These are phyloP conservation scores for Fusarium circinatum DNA, from an alignment of 2,329 filamentous ascomycete species.

Conservation along the genomic window DNA sequence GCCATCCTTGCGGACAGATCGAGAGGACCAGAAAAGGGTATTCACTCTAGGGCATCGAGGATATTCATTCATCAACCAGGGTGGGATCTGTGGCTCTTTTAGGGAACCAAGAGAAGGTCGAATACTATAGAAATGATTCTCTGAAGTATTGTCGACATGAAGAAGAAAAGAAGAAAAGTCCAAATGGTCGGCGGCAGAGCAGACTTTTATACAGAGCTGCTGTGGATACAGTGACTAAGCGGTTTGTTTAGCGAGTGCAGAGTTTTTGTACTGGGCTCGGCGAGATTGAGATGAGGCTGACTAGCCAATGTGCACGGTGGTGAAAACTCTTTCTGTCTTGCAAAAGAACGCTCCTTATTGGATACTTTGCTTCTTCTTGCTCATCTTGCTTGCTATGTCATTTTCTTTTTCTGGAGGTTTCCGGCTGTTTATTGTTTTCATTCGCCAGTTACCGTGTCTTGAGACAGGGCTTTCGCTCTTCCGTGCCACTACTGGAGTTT, in stretches of 20 bases:
- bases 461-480: not conserved
- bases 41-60: conserved; percentile 70
- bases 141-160: conserved; percentile 72
- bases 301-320: conserved; percentile 1
- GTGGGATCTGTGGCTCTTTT: conserved; percentile 93
- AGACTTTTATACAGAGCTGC: conserved; percentile 22
- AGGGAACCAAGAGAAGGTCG: conserved; percentile 90
- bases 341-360: not conserved
- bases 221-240: conserved; percentile 2
- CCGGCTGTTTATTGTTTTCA: not conserved
- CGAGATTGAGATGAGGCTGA: conserved; percentile 4
- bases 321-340: not conserved
- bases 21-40: conserved; percentile 41
- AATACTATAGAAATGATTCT: conserved; percentile 99
- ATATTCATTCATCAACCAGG: conserved; percentile 63
- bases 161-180: conserved; percentile 61
- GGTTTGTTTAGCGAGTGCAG: not conserved
- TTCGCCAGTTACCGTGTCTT: no score
- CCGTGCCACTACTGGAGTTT: not conserved
- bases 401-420: no score
- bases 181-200: conserved; percentile 35
- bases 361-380: not conserved
- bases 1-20: conserved; percentile 62
- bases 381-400: not conserved
- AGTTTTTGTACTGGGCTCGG: not conserved